Evolutionary conservation across 2,329 filamentous ascomycete species (phyloP), one percentile per base, ranked within the genome.

Genomic region (Trichoderma pleuroti): DNA sequence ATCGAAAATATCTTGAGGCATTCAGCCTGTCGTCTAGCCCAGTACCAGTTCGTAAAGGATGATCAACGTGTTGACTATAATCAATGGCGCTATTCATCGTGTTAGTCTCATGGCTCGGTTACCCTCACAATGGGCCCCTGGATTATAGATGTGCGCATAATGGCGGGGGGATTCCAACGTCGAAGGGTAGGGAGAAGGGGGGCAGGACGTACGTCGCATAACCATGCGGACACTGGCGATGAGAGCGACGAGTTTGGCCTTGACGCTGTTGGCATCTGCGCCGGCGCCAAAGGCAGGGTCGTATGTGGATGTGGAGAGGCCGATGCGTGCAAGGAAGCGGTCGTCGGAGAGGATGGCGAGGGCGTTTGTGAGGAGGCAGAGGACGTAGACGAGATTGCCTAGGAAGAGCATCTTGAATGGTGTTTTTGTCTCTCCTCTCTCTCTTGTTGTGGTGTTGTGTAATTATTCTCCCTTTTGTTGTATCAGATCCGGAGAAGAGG

Each of bases 331-430:
- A 75, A 97, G 92, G 82, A 97, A 97, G 73, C 94, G 92, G 83
- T 97, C 94, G 88, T 97, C 94, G 76, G 93, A 97, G 74, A 98
- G 91, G 78, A 98, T 90, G 74, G 94, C 93, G 79, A 98, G 91
- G 75, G 93, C 93, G 82, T 99, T 99, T 82, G 96, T 90, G 79
- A 98, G 88, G 78, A 98, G 93, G 80, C 97, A 86, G 76, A 90
- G 87, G 75, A 95, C 80, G 81, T 95, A 94, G 80, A 96, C 85
- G 71, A 96, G 86, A 77, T 90, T 92, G 68, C 87, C 86, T 74
- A 89, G 83, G 84, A 94, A 87, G 74, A 93, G 84, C 91, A 93
- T 93, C 64, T 70, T 78, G 77, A 73, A 32, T 11, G 36, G 34
- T 56, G 42, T 5, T 54, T 28, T 36, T 30, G 24, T 1, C 11